Conservation (phyloP, 805 yeast genomes). For the Suhomyces prunicola region DNA sequence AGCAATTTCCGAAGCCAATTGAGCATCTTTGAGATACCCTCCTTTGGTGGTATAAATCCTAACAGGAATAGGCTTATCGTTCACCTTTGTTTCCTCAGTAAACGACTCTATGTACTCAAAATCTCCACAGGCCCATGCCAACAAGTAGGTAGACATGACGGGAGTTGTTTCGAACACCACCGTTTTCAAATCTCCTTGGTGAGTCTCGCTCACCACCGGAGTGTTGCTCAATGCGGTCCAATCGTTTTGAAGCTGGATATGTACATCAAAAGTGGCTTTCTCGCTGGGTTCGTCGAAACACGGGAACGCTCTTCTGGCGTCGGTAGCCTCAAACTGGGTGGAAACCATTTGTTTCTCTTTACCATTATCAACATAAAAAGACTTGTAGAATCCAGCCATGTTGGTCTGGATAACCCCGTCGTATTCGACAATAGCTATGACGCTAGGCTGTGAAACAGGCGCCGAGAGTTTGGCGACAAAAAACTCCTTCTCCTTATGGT, state of each 20-base stretch:
- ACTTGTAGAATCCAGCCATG: slow-evolving; percentile 56
- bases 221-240: slow-evolving; percentile 47
- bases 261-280: slow-evolving; percentile 55
- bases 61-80: slow-evolving; percentile 44
- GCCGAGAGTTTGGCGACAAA: slow-evolving; percentile 52
- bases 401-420: slow-evolving; percentile 48
- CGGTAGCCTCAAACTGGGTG: slow-evolving; percentile 59
- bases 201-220: slow-evolving; percentile 33
- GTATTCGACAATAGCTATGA: slow-evolving; percentile 32
- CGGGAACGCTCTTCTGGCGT: slow-evolving; percentile 58
- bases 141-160: slow-evolving; percentile 52
- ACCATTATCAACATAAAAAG: slow-evolving; percentile 41
- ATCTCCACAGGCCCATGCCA: slow-evolving; percentile 59
- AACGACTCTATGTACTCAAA: slow-evolving; percentile 50
- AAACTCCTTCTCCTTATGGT: slow-evolving; percentile 58
- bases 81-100: slow-evolving; percentile 35
- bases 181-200: slow-evolving; percentile 14
- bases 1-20: slow-evolving; percentile 46
- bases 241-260: slow-evolving; percentile 26
- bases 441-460: slow-evolving; percentile 15
- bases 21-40: slow-evolving; percentile 46
- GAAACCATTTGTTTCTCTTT: slow-evolving; percentile 39
- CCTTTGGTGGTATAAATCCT: slow-evolving; percentile 54
- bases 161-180: slow-evolving; percentile 48
- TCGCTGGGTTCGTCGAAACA: slow-evolving; percentile 55